Evolutionary conservation across 768 basidiomycete genomes (phyloP).

Genomic region (Trametes elegans): DNA sequence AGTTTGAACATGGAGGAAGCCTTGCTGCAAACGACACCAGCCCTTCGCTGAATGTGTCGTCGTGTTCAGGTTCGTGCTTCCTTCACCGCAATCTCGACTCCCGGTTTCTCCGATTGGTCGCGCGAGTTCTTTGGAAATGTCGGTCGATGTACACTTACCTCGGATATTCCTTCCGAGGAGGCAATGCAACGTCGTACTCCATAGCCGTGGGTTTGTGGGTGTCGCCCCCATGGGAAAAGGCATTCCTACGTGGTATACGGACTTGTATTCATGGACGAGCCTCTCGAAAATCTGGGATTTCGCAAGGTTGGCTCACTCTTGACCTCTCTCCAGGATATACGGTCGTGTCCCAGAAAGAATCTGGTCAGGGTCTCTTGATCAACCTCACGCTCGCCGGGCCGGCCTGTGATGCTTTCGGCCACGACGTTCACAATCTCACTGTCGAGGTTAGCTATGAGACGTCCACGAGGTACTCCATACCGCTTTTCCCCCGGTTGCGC

Average conservation of each 20-base stretch:
- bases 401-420: slow-evolving; percentile 65
- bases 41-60: slow-evolving; percentile 28
- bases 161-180: background rate
- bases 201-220: background rate
- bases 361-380: slow-evolving; percentile 50
- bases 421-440: slow-evolving; percentile 55
- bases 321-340: slow-evolving; percentile 47
- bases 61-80: slow-evolving; percentile 27
- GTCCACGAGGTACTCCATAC: slow-evolving; percentile 42
- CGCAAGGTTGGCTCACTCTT: background rate
- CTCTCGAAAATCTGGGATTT: background rate
- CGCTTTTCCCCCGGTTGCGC: too few relatives aligned
- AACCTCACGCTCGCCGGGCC: slow-evolving; percentile 50
- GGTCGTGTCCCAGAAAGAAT: slow-evolving; percentile 43
- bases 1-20: background rate
- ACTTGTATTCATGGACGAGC: background rate
- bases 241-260: background rate
- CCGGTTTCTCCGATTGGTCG: slow-evolving; percentile 9
- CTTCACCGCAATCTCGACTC: background rate
- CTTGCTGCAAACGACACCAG: background rate
- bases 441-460: slow-evolving; percentile 64
- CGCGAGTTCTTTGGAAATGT: background rate
- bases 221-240: background rate
- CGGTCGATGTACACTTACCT: background rate
- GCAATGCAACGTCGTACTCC: background rate